phyloP scores from a whole-genome alignment of 2,329 filamentous ascomycete species.

The Nothopassalora personata region DNA sequence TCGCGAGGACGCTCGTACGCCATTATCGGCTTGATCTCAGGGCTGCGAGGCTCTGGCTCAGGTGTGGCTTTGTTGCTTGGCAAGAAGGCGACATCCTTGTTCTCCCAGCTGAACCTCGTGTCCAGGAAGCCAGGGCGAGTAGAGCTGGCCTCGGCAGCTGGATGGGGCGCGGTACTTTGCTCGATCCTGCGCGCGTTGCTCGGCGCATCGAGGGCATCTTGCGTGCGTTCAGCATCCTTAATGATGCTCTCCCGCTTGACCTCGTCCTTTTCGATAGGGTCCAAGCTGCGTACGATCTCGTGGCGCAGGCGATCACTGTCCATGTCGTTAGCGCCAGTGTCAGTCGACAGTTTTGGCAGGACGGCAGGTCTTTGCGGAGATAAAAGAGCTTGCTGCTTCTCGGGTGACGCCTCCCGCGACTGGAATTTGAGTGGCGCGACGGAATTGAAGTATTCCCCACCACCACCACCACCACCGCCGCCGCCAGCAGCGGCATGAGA shows the following conservation, averaged over 20 bases:
- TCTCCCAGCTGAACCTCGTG: slow-evolving; percentile 38
- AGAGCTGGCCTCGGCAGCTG: slow-evolving; percentile 13
- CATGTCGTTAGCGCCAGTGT: slow-evolving; percentile 47
- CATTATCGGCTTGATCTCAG: slow-evolving; percentile 26
- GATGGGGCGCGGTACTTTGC: slow-evolving; percentile 26
- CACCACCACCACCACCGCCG: background rate
- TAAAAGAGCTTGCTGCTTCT: slow-evolving; percentile 3
- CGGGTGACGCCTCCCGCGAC: slow-evolving; percentile 27
- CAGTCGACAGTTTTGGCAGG: slow-evolving; percentile 10
- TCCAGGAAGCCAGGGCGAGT: slow-evolving; percentile 23
- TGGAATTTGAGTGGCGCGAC: slow-evolving; percentile 18
- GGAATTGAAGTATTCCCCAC: slow-evolving; percentile 16
- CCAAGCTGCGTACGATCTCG: slow-evolving; percentile 68
- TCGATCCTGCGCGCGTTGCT: slow-evolving; percentile 21
- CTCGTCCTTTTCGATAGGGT: slow-evolving; percentile 37
- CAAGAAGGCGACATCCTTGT: slow-evolving; percentile 7
- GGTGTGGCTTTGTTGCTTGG: slow-evolving; percentile 7
- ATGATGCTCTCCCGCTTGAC: slow-evolving; percentile 7
- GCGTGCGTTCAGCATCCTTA: slow-evolving; percentile 22
- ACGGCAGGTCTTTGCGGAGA: slow-evolving; percentile 2
- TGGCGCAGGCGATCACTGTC: slow-evolving; percentile 68
- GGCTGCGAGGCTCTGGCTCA: slow-evolving; percentile 16
- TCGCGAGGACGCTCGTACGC: slow-evolving; percentile 30
- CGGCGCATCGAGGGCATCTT: slow-evolving; percentile 28
- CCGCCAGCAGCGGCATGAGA: slow-evolving; percentile 5